These are phyloP conservation scores for Parmales sp. DNA, from an alignment of 108 stramenopile genomes.

Conservation along the genomic window DNA sequence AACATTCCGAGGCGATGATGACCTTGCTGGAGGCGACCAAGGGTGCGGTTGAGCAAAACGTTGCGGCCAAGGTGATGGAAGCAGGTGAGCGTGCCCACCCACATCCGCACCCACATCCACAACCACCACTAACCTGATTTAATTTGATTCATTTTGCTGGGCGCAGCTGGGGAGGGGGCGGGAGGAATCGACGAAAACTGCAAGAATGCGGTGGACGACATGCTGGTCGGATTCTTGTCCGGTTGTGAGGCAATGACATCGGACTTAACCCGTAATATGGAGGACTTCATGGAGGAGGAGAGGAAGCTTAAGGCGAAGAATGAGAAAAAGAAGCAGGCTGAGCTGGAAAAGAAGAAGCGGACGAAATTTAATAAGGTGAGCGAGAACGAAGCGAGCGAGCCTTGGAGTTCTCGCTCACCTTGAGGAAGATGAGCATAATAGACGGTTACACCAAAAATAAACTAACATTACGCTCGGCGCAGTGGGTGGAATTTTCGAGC, in stretches of 20 bases:
- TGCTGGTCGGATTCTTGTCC: slow-evolving; percentile 25
- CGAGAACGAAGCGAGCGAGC: slow-evolving; percentile 17
- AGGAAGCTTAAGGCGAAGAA: no score
- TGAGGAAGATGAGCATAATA: slow-evolving; percentile 22
- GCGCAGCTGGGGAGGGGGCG: not conserved
- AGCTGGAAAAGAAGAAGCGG: not conserved
- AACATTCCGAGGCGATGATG: slow-evolving; percentile 43
- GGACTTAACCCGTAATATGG: slow-evolving; percentile 24
- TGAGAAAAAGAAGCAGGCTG: no score
- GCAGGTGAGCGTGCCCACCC: slow-evolving; percentile 4
- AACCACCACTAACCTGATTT: no score
- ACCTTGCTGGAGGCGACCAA: slow-evolving; percentile 41
- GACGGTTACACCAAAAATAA: not conserved
- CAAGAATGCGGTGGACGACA: slow-evolving; percentile 22
- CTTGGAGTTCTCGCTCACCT: no score
- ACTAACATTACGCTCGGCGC: no score
- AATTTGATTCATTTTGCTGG: no score
- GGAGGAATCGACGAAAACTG: slow-evolving; percentile 12
- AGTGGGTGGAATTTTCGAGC: not conserved
- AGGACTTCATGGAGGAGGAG: slow-evolving; percentile 19
- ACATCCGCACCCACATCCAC: no score
- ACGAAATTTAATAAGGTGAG: not conserved
- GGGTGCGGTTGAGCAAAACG: slow-evolving; percentile 27
- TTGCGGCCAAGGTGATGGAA: slow-evolving; percentile 18
- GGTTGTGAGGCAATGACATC: slow-evolving; percentile 20